phyloP scores from a whole-genome alignment of 768 basidiomycete species.

The Hysterangium stoloniferum region DNA sequence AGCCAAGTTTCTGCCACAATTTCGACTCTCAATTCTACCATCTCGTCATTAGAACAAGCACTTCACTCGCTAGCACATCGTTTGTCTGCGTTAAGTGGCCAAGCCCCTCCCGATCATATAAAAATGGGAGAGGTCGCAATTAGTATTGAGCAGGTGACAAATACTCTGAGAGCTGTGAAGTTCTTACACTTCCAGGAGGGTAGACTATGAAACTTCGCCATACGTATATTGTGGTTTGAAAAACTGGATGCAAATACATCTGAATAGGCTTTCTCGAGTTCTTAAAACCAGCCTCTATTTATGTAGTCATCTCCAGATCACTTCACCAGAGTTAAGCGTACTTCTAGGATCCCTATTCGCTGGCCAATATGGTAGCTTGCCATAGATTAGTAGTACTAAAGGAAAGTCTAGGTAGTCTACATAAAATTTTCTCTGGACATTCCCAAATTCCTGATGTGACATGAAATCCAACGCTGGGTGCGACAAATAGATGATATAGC shows the following conservation, averaged over 20 bases:
- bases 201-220: not conserved
- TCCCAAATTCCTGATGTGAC: too few relatives aligned
- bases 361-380: too few relatives aligned
- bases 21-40: conserved; percentile 30
- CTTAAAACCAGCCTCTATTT: too few relatives aligned
- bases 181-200: conserved; percentile 30
- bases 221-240: too few relatives aligned
- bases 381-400: too few relatives aligned
- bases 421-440: too few relatives aligned
- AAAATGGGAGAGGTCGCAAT: conserved; percentile 57
- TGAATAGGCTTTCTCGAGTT: too few relatives aligned
- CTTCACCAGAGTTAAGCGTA: conserved; percentile 4
- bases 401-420: too few relatives aligned
- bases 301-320: not conserved
- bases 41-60: conserved; percentile 43
- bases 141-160: conserved; percentile 55
- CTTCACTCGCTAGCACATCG: conserved; percentile 45
- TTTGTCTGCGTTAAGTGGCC: conserved; percentile 36
- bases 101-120: conserved; percentile 34
- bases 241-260: not conserved
- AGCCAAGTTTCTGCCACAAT: not conserved
- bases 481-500: too few relatives aligned
- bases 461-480: too few relatives aligned
- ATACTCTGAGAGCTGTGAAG: conserved; percentile 53
- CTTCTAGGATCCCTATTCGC: too few relatives aligned